Evolutionary conservation across 2,329 filamentous ascomycete species (phyloP), one percentile per base, ranked within the genome.

Genomic region (Phyllosticta citribraziliensis): DNA sequence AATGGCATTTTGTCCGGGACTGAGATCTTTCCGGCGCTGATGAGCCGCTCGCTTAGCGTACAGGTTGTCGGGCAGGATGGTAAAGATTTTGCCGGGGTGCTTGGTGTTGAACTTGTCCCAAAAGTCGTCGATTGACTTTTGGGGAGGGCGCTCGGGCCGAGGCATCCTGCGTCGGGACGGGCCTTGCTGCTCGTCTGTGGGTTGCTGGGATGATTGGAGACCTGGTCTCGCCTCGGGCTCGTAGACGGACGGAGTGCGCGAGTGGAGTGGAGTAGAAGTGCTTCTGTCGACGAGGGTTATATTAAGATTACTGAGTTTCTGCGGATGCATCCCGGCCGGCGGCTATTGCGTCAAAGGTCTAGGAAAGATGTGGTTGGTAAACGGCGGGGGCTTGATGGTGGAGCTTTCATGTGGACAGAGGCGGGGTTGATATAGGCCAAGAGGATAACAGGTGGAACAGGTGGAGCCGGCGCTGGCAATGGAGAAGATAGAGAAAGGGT

Each of bases 81-180:
- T 85, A 12, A 84, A 86, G 10, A 87, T 84, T 75, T 88, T 89
- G 14, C 87, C 86, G 0, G 88, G 88, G n/a, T 80, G 81, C 67
- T 86, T 88, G 58, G 85, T 84, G 70, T 82, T 82, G 65, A 85
- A 84, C 61, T 82, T 84, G 52, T 79, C 74, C 88, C 88, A 91
- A 68, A 91, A 91, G 60, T 87, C 82, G 64, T 89, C 84, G 57
- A 91, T 81, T 11, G 77, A 78, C 57, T 84, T 79, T 69, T 91
- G 88, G 0, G 86, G 85, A 17, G 82, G 72, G 33, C 56, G 61
- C 30, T 58, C 58, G 52, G 51, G 40, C 14, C 40, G 40, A 47
- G 17, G 53, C 61, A 56, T 62, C 56, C 2, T 79, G 73, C 64
- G 60, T 47, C 55, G 50, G 33, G 55, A 52, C 5, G 33, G 55